Base-by-base conservation (phyloP, 345 rosid genomes). In the Cardamine resedifolia region DNA sequence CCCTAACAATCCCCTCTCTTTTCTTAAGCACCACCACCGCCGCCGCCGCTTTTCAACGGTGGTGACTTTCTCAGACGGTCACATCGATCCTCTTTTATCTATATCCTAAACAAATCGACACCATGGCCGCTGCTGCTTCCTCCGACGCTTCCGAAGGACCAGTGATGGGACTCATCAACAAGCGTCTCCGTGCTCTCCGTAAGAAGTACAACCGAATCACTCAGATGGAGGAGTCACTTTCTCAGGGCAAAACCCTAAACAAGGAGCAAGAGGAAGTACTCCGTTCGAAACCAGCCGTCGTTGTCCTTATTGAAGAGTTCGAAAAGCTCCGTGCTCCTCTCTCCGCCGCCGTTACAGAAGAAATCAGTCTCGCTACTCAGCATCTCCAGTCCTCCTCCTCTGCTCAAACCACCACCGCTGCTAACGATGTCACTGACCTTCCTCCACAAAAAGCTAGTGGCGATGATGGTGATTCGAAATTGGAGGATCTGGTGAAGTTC, bases 121-220 rank as follows among this genome's bases (percentile, higher is more conserved):
- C 67, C 57, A 81, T 73, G 79, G 77, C 83, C 8, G 24, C 85
- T 11, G 47, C 83, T 48, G 41, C 82, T 68, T 21, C 89, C 44
- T 77, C 89, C 14, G 98, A 90, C 26, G 81, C 78, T 53, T 2
- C 84, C 6, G 98, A 95, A 20, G 92, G 98, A 36, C 97, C 99
- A 3, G 96, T 95, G 59, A 80, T 92, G 56, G 83, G 69, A 79
- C 78, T 95, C 33, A 78, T 95, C 82, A 92, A 78, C 90, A 92
- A 96, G 71, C 99, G 98, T 57, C 79, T 92, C 80, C 96, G 99
- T 43, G 90, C 89, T 59, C 94, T 88, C 44, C 93, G 92, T 33
- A 92, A 96, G 87, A 96, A 96, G 50, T 34, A 28, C 73, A 96
- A 88, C 81, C 85, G 98, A 7, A 96, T 96, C 45, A 4, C 66